Evolutionary conservation across 768 basidiomycete genomes (phyloP).

Genomic region (Clitopilus passeckerianus): DNA sequence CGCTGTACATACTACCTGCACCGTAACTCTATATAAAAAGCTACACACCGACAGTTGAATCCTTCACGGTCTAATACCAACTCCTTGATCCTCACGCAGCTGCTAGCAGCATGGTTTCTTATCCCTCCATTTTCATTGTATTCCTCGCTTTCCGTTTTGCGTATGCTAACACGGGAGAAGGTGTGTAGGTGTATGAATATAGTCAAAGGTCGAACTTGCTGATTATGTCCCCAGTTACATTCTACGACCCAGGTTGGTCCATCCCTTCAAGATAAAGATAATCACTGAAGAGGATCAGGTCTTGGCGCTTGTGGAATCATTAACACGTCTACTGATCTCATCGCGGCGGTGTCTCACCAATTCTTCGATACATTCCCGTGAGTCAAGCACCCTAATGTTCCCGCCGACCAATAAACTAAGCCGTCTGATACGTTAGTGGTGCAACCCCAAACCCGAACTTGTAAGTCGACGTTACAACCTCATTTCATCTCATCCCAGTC

Average conservation of each 20-base stretch:
- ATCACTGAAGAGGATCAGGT: neutral
- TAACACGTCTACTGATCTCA: slow-evolving; percentile 2
- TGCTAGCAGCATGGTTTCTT: neutral
- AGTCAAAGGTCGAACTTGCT: neutral
- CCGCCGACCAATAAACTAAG: neutral
- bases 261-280: too few species aligned
- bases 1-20: too few species aligned
- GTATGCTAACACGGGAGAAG: neutral
- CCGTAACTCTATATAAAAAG: too few species aligned
- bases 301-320: slow-evolving; percentile 11
- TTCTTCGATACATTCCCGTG: slow-evolving; percentile 10
- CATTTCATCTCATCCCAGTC: neutral
- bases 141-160: neutral
- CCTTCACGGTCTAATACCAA: neutral
- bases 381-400: neutral
- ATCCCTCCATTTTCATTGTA: neutral
- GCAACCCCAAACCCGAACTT: slow-evolving; percentile 8
- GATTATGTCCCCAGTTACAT: neutral
- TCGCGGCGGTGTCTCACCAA: slow-evolving; percentile 10
- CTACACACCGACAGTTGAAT: neutral
- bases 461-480: slow-evolving; percentile 1
- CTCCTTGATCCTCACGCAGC: neutral
- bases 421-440: neutral
- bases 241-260: neutral
- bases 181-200: neutral